Evolutionary conservation across 1,284 basidiomycete species (phyloP).

Genomic region (Malassezia cuniculi): DNA sequence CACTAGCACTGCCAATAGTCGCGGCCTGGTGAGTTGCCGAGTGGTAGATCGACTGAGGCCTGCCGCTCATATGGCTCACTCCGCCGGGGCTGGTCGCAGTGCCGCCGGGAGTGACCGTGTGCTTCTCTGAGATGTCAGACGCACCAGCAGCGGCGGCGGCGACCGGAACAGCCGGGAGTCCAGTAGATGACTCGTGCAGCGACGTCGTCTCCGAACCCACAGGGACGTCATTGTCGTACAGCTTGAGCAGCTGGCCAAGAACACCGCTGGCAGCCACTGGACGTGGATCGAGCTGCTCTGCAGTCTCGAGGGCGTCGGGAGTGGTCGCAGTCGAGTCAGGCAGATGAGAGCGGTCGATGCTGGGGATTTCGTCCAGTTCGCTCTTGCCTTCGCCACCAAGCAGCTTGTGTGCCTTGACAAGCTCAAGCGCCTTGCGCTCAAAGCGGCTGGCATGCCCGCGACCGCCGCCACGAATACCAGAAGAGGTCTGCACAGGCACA

Average conservation of each 20-base stretch:
- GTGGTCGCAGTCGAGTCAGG: constrained; percentile 30
- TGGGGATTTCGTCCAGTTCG: constrained; percentile 17
- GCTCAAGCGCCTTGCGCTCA: constrained; percentile 34
- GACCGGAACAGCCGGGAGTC: too few species aligned
- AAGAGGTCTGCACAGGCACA: constrained; percentile 39
- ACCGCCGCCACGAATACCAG: constrained; percentile 29
- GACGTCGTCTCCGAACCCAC: too few species aligned
- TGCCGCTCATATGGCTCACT: too few species aligned
- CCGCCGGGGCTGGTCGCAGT: too few species aligned
- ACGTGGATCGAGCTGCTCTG: constrained; percentile 32
- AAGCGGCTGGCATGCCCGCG: constrained; percentile 31
- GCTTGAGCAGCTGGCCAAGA: constrained; percentile 38
- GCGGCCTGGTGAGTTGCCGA: too few species aligned
- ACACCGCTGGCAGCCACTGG: constrained; percentile 32
- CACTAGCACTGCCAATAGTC: constrained; percentile 1
- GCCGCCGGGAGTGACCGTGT: too few species aligned
- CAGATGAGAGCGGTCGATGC: constrained; percentile 28
- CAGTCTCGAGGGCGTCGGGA: constrained; percentile 33
- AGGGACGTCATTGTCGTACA: too few species aligned
- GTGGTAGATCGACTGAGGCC: too few species aligned
- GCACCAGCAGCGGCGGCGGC: too few species aligned
- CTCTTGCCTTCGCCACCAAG: constrained; percentile 7
- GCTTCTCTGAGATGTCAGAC: too few species aligned
- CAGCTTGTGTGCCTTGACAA: constrained; percentile 36
- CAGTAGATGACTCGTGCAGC: too few species aligned